Percentiles rank a stretch among this genome's conserved stretches.
Conservation (phyloP, 78 protist genomes). For the Speleostelium caveatum region DNA sequence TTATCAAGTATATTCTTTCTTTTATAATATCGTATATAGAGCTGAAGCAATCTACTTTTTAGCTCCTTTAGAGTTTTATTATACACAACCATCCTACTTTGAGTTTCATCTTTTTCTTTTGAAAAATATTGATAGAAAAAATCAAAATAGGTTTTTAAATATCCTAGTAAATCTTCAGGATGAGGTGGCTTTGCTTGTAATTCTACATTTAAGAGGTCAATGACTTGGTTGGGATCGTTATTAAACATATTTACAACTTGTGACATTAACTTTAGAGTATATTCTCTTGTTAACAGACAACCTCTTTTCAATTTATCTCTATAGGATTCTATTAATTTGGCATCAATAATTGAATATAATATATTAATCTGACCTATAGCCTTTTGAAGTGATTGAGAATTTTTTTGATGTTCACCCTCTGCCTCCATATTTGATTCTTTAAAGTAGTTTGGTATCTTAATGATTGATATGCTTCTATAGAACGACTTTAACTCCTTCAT, state of each 20-base stretch:
- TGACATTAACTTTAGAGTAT: neutral
- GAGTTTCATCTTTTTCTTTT: neutral
- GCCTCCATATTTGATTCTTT: neutral
- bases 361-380: neutral
- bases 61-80: neutral
- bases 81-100: neutral
- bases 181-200: neutral
- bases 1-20: too few relatives aligned
- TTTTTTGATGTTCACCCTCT: neutral
- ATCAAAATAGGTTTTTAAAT: too few relatives aligned
- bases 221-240: neutral
- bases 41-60: neutral
- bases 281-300: neutral
- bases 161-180: neutral
- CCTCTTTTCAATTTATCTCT: neutral
- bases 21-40: neutral
- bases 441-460: neutral
- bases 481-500: neutral
- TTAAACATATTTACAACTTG: neutral
- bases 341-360: neutral
- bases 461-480: neutral
- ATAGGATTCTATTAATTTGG: neutral
- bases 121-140: neutral
- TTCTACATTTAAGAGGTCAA: neutral
- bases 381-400: neutral